These are phyloP conservation scores for Oenanthe javanica DNA, from an alignment of 140 eudicot genomes.

Conservation along the genomic window DNA sequence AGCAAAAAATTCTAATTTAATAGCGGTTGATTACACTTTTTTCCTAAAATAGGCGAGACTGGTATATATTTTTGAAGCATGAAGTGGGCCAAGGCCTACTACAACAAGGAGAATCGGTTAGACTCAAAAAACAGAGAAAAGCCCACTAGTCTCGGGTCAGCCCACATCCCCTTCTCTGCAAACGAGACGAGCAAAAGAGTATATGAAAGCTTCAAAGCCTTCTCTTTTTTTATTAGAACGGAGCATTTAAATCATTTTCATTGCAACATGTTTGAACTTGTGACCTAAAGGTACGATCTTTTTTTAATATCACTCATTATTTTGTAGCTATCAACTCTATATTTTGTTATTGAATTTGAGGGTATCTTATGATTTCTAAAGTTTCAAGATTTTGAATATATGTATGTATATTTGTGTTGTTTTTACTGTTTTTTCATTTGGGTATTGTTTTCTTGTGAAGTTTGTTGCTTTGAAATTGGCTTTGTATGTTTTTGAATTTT, in stretches of 20 bases:
- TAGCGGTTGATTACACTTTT: too few species aligned
- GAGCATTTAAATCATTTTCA: neutral
- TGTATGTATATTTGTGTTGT: neutral
- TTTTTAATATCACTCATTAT: neutral
- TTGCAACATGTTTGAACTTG: neutral
- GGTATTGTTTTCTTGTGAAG: neutral
- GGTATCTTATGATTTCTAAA: neutral
- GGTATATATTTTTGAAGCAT: too few species aligned
- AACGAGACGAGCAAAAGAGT: neutral
- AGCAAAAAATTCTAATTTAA: too few species aligned
- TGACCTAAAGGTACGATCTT: neutral
- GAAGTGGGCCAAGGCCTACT: neutral
- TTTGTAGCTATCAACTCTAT: neutral
- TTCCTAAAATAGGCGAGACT: too few species aligned
- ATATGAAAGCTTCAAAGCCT: neutral
- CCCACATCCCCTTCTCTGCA: neutral
- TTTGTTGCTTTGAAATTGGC: neutral
- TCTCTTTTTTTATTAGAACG: neutral
- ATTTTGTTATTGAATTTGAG: neutral
- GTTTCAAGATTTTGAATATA: neutral
- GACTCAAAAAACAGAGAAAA: neutral
- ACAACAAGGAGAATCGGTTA: neutral
- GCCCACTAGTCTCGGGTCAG: neutral
- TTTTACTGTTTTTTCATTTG: neutral
- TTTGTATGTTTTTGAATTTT: neutral